phyloP scores from a whole-genome alignment of 1,284 basidiomycete species.

The Hypsizygus ulmarius region DNA sequence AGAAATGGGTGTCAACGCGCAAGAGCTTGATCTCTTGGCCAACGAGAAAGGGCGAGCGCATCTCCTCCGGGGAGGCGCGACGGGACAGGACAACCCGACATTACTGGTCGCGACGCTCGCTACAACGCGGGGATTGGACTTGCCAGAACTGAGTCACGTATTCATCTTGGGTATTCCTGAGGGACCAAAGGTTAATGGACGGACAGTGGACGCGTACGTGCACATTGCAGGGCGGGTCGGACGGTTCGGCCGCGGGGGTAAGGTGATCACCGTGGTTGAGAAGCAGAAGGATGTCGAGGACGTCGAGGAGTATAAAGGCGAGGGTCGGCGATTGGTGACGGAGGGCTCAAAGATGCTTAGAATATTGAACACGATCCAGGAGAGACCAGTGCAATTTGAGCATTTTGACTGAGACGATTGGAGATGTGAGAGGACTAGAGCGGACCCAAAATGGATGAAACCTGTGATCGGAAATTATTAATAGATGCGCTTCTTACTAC shows the following conservation, averaged over 20 bases:
- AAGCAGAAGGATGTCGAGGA: slow-evolving; percentile 27
- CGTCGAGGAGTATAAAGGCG: slow-evolving; percentile 5
- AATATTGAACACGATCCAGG: slow-evolving; percentile 46
- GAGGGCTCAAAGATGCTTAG: slow-evolving; percentile 43
- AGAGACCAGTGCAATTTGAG: slow-evolving; percentile 35
- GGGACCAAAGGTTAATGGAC: slow-evolving; percentile 42
- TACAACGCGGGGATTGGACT: slow-evolving; percentile 68
- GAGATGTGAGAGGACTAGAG: background rate
- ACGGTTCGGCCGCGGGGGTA: slow-evolving; percentile 62
- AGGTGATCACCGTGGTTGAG: slow-evolving; percentile 59
- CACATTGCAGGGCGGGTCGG: slow-evolving; percentile 77
- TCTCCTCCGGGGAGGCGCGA: slow-evolving; percentile 35
- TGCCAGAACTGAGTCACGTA: slow-evolving; percentile 69
- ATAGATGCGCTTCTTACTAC: background rate
- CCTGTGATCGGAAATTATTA: slow-evolving; percentile 9
- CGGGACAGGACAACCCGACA: slow-evolving; percentile 47
- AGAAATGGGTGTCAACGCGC: slow-evolving; percentile 65
- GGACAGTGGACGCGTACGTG: slow-evolving; percentile 56
- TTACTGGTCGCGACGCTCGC: slow-evolving; percentile 68
- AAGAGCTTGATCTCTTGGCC: slow-evolving; percentile 51
- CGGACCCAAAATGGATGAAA: slow-evolving; percentile 2
- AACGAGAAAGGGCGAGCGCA: slow-evolving; percentile 41
- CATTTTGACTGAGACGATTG: slow-evolving; percentile 48
- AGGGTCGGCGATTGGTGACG: slow-evolving; percentile 24
- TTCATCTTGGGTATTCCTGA: slow-evolving; percentile 66